phyloP scores from a whole-genome alignment of 202 grass and related monocot species.

The Dendrocalamus latiflorus region DNA sequence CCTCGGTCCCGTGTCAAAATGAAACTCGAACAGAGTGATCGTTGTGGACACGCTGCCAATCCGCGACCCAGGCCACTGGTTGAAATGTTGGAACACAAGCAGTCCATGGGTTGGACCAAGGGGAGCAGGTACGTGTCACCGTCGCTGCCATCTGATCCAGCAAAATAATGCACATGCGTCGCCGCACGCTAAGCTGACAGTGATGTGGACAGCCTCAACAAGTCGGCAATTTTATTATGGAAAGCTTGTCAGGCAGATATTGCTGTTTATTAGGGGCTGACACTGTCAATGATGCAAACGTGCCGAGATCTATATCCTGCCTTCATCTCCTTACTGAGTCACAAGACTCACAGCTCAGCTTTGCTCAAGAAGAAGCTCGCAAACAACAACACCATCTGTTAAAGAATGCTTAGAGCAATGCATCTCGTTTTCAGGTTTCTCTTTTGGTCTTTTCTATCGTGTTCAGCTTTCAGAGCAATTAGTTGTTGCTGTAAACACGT shows the following conservation, averaged over 20 bases:
- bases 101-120: neutral
- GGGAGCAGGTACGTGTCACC: neutral
- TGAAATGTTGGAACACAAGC: neutral
- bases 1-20: neutral
- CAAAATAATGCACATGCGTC: neutral
- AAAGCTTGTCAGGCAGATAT: too few relatives aligned
- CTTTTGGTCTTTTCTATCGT: neutral
- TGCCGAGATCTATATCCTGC: neutral
- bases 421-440: constrained; percentile 11
- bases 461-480: neutral
- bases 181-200: neutral
- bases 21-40: neutral
- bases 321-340: neutral
- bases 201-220: neutral
- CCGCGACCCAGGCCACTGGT: neutral
- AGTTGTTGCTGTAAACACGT: neutral
- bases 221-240: neutral
- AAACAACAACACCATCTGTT: neutral
- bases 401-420: constrained; percentile 31
- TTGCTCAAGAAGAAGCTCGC: neutral
- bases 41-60: neutral
- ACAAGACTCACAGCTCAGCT: neutral
- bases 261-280: too few relatives aligned
- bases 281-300: neutral
- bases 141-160: neutral